Percentiles rank a stretch among this genome's conserved stretches.
Conservation (phyloP, 768 basidiomycete genomes). For the Strobilomyces dryophilus region DNA sequence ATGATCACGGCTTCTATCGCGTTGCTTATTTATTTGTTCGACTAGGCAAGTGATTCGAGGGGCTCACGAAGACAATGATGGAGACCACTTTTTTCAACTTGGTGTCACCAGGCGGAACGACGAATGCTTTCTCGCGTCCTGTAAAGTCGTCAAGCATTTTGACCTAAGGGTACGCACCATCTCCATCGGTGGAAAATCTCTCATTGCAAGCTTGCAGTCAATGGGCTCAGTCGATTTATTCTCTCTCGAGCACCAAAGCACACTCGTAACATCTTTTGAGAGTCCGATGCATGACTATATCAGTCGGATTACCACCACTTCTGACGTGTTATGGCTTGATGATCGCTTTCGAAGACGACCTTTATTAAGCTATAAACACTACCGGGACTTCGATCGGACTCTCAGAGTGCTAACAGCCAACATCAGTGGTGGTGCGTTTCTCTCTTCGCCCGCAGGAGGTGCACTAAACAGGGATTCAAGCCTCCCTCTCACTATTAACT, state of each 20-base stretch:
- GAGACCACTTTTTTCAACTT: slow-evolving; percentile 51
- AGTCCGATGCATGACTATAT: slow-evolving; percentile 39
- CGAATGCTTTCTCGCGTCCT: slow-evolving; percentile 46
- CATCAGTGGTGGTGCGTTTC: slow-evolving; percentile 30
- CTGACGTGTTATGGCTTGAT: slow-evolving; percentile 68
- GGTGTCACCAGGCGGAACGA: slow-evolving; percentile 33
- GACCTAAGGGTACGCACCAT: slow-evolving; percentile 53
- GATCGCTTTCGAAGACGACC: slow-evolving; percentile 53
- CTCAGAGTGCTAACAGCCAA: slow-evolving; percentile 42
- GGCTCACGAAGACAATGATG: slow-evolving; percentile 2
- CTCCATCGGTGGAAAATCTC: not conserved
- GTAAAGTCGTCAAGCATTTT: slow-evolving; percentile 37
- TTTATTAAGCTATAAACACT: slow-evolving; percentile 58
- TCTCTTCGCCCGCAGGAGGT: not conserved
- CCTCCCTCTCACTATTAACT: slow-evolving; percentile 49
- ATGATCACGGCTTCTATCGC: not conserved
- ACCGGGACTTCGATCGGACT: slow-evolving; percentile 55
- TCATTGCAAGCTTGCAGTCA: slow-evolving; percentile 28
- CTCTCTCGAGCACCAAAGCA: slow-evolving; percentile 28
- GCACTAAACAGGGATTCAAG: slow-evolving; percentile 30
- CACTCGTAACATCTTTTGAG: slow-evolving; percentile 54
- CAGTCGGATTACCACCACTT: slow-evolving; percentile 55
- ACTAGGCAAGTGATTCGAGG: slow-evolving; percentile 21
- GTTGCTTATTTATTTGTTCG: not conserved
- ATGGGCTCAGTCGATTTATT: slow-evolving; percentile 32